Base-by-base conservation (phyloP, 768 basidiomycete species). In the Amanita rubescens region DNA sequence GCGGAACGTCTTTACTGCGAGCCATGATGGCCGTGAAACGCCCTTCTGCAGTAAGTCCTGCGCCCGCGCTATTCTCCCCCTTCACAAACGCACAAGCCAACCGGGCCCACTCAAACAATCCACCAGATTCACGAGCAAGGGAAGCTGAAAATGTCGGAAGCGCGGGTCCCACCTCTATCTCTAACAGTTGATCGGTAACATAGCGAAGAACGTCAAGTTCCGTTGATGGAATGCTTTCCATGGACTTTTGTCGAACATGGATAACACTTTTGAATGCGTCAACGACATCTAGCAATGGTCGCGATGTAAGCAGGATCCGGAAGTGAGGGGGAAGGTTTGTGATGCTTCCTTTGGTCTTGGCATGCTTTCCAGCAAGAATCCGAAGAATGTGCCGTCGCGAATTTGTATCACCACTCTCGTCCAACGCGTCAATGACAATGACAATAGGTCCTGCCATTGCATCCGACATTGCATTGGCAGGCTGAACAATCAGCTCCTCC, bases 71-170 rank as follows among this genome's bases (percentile, higher is more conserved):
- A 7, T 59, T 51, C 20, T 57, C 58, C 43, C 11, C 43, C 20
- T 22, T 22, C 34, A 68, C 59, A 27, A 60, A 65, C 9, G 43
- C 53, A 55, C 64, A 67, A 10, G 61, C 67, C 2, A 69, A 65
- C 12, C 54, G 60, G 1, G 69, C 67, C 69, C 67, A 70, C 47
- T 68, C 63, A 47, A 70, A 69, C 24, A 69, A 62, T 15, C 55
- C 66, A 20, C 67, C 63, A 1, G 68, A 63, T 11, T 52, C 59
- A 11, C 51, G 30, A 37, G 61, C 59, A 17, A 68, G 58, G 0
- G 54, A 22, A 41, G 25, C 48, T 56, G 56, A 57, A 62, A 60
- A 61, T 24, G 5, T 24, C 10, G n/a, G 17, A 24, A 10, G n/a
- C n/a, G n/a, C n/a, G 17, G 19, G 22, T 19, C 9, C 11, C 3